Evolutionary conservation across 495 filamentous ascomycete genomes (phyloP).

Genomic region (Lophium mytilinum): DNA sequence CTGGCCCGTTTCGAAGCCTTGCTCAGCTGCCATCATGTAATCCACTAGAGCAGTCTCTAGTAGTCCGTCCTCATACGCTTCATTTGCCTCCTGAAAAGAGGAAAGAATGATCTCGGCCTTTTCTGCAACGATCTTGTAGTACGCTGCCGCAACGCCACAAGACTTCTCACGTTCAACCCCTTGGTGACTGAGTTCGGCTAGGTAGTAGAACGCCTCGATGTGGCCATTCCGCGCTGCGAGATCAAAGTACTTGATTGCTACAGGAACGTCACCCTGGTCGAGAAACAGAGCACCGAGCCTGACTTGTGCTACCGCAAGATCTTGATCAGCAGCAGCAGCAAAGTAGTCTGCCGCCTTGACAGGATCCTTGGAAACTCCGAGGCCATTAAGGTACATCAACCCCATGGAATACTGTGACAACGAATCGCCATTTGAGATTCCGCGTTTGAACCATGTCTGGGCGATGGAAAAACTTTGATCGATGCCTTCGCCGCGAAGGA

Average conservation of each 20-base stretch:
- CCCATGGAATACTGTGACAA: slow-evolving; percentile 82
- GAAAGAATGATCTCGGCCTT: slow-evolving; percentile 78
- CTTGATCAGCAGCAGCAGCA: slow-evolving; percentile 74
- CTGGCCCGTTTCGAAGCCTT: slow-evolving; percentile 89
- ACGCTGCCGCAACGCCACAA: slow-evolving; percentile 71
- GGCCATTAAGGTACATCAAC: slow-evolving; percentile 77
- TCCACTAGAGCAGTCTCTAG: slow-evolving; percentile 74
- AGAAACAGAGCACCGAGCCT: slow-evolving; percentile 78
- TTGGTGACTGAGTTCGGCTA: slow-evolving; percentile 79
- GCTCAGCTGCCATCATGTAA: slow-evolving; percentile 89
- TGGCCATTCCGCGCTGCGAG: slow-evolving; percentile 80
- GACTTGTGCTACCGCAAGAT: slow-evolving; percentile 74
- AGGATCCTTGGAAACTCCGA: slow-evolving; percentile 67
- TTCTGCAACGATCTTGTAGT: slow-evolving; percentile 94
- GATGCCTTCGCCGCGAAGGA: slow-evolving; percentile 83
- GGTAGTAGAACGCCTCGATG: slow-evolving; percentile 91
- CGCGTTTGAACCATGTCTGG: slow-evolving; percentile 77
- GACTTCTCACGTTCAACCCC: slow-evolving; percentile 73
- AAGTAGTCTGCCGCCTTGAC: slow-evolving; percentile 71
- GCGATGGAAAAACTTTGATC: slow-evolving; percentile 70
- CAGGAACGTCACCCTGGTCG: slow-evolving; percentile 73
- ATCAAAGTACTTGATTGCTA: slow-evolving; percentile 82
- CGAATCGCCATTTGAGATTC: slow-evolving; percentile 68
- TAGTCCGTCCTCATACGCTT: slow-evolving; percentile 76
- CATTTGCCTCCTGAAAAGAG: slow-evolving; percentile 77